Evolutionary conservation across 2,329 filamentous ascomycete species (phyloP).

Genomic region (Fusarium sp.): DNA sequence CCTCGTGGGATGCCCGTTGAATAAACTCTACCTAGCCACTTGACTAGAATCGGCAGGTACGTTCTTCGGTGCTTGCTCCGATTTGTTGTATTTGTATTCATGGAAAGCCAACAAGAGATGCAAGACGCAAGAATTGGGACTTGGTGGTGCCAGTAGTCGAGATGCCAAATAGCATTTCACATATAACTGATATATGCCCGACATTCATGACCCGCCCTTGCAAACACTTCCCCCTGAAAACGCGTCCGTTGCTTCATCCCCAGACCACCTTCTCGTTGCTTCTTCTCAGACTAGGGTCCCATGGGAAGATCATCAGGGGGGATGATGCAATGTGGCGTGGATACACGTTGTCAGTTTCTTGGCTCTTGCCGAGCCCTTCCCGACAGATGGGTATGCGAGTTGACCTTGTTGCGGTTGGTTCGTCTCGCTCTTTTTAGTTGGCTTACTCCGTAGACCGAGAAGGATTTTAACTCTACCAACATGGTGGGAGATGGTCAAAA

Average conservation of each 20-base stretch:
- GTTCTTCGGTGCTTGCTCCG: background rate
- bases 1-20: background rate
- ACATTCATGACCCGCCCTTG: background rate
- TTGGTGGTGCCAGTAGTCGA: background rate
- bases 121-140: background rate
- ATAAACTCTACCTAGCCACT: background rate
- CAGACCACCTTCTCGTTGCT: background rate
- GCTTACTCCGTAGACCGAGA: slow-evolving; percentile 6
- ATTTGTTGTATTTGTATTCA: background rate
- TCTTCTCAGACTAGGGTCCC: background rate
- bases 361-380: background rate
- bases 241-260: background rate
- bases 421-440: background rate
- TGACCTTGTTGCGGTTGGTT: slow-evolving; percentile 25
- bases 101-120: background rate
- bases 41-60: background rate
- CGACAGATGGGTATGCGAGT: background rate
- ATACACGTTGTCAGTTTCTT: background rate
- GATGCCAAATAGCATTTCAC: background rate
- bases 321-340: background rate
- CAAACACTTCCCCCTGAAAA: background rate
- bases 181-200: background rate
- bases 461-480: background rate
- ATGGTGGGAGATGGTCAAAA: background rate
- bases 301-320: background rate